A percentile compares a stretch with the other conserved stretches of the same genome.
Conservation (phyloP, 176 grass and related monocot species). For the Aegilops sharonensis region DNA sequence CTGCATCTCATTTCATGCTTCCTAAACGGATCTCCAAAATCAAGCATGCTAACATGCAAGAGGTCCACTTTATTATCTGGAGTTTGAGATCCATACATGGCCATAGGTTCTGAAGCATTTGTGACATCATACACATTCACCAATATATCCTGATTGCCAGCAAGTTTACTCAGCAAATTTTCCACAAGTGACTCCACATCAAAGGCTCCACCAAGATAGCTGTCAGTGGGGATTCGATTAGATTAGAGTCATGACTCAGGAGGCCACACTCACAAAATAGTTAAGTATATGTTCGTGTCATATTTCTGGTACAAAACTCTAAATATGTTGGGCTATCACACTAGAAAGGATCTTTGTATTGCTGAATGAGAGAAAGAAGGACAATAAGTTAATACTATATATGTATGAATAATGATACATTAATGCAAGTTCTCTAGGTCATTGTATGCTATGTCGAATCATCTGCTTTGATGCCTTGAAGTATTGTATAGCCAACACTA, state of each 20-base stretch:
- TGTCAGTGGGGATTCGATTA: slow-evolving; percentile 34
- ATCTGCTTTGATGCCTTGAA: not conserved
- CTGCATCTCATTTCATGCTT: slow-evolving; percentile 96
- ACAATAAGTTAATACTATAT: not conserved
- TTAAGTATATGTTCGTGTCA: not conserved
- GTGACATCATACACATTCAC: slow-evolving; percentile 96
- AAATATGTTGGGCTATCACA: not conserved
- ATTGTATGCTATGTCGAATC: not conserved
- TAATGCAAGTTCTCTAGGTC: not conserved
- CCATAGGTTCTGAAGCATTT: slow-evolving; percentile 73
- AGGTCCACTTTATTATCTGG: slow-evolving; percentile 40
- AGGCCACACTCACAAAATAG: not conserved
- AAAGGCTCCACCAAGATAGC: slow-evolving; percentile 95
- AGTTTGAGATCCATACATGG: slow-evolving; percentile 76
- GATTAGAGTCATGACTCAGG: not conserved
- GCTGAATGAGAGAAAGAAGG: not conserved
- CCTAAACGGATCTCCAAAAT: slow-evolving; percentile 96
- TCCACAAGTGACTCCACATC: slow-evolving; percentile 95
- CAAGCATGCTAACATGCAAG: slow-evolving; percentile 77
- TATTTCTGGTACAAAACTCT: not conserved
- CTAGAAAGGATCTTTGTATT: not conserved
- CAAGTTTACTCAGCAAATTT: slow-evolving; percentile 85
- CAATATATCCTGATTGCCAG: slow-evolving; percentile 91
- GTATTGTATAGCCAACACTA: not conserved
- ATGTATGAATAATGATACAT: not conserved